phyloP scores from a whole-genome alignment of 306 rosid species.

The Echinosophora koreensis region DNA sequence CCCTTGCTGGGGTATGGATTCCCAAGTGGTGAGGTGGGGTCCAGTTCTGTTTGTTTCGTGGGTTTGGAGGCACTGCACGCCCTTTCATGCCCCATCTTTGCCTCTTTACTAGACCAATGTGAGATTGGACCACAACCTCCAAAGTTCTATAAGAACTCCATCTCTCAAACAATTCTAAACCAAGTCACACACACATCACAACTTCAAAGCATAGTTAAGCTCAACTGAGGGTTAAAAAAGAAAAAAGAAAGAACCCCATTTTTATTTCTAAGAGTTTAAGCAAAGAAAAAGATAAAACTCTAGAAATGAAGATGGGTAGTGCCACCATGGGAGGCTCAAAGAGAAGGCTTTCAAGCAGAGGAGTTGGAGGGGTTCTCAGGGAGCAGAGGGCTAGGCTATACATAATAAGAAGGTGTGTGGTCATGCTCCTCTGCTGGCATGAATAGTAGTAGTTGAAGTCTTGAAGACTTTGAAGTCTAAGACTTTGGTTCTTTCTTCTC shows the following conservation, averaged over 20 bases:
- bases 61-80: conserved; percentile 81
- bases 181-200: conserved; percentile 40
- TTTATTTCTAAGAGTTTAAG: conserved; percentile 23
- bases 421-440: conserved; percentile 99
- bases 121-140: conserved; percentile 54
- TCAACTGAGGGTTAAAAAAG: not conserved
- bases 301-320: conserved; percentile 73
- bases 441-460: conserved; percentile 50
- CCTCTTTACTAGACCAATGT: conserved; percentile 63
- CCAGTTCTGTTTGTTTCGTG: conserved; percentile 67
- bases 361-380: conserved; percentile 82
- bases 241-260: not conserved
- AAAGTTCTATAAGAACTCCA: conserved; percentile 57
- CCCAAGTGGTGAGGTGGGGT: conserved; percentile 68
- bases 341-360: conserved; percentile 86
- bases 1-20: conserved; percentile 58
- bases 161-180: conserved; percentile 29
- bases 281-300: conserved; percentile 2
- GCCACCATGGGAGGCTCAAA: conserved; percentile 63
- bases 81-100: conserved; percentile 80
- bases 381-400: conserved; percentile 91
- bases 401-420: conserved; percentile 94
- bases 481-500: conserved; percentile 29
- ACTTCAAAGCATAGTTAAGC: conserved; percentile 22
- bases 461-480: conserved; percentile 23